Conservation (phyloP, 2,329 filamentous ascomycete genomes). For the Fusarium mangiferae region DNA sequence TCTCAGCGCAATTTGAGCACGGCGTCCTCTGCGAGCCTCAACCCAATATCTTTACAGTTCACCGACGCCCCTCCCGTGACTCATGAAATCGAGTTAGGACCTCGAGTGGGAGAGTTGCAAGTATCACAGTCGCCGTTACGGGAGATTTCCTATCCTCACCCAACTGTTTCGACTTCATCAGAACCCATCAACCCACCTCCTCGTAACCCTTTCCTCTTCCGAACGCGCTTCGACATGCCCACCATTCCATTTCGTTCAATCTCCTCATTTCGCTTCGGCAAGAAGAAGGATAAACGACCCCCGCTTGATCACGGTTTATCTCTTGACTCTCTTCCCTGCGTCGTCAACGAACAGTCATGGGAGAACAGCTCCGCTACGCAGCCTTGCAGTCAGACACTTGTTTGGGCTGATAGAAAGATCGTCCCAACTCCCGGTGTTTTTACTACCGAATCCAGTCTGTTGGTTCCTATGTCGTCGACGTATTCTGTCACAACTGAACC, state of each 20-base stretch:
- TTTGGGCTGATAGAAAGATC: conserved; percentile 45
- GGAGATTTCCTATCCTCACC: conserved; percentile 4
- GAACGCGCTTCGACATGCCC: conserved; percentile 46
- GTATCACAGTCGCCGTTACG: neutral
- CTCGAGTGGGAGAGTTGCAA: neutral
- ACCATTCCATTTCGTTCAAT: conserved; percentile 33
- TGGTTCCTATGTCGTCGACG: conserved; percentile 12
- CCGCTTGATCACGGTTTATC: conserved; percentile 8
- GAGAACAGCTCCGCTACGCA: conserved; percentile 3
- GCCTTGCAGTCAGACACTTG: conserved; percentile 38
- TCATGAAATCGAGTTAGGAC: conserved; percentile 21
- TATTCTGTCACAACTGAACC: conserved; percentile 42
- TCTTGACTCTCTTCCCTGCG: conserved; percentile 27
- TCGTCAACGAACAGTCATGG: conserved; percentile 20
- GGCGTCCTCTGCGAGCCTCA: conserved; percentile 17
- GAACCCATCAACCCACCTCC: conserved; percentile 18
- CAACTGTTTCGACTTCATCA: neutral
- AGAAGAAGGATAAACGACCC: conserved; percentile 9
- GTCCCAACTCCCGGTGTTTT: neutral
- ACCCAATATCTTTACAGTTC: conserved; percentile 2
- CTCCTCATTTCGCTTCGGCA: conserved; percentile 29
- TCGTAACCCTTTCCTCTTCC: conserved; percentile 50
- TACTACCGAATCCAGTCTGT: conserved; percentile 10
- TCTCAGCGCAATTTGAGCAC: conserved; percentile 36
- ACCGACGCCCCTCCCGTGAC: neutral